Base-by-base conservation (phyloP, 2,329 filamentous ascomycete genomes). In the Xylariaceae sp. region DNA sequence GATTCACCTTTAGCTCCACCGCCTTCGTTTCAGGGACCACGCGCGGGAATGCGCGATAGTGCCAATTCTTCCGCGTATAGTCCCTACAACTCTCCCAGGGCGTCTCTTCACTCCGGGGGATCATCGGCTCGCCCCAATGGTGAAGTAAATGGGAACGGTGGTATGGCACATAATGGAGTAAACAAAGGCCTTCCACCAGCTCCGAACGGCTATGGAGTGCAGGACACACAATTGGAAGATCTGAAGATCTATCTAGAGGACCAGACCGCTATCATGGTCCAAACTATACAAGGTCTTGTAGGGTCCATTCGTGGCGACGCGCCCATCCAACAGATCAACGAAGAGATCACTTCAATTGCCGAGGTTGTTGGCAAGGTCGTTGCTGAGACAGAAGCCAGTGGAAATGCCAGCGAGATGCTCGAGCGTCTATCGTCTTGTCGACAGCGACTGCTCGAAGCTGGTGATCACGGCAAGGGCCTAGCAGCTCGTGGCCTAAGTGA, bases 281-380 rank as follows among this genome's bases (percentile, higher is more conserved):
- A 91, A 64, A 90, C 87, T 40, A 92, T 96, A 62, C 90, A 95
- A 74, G 84, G 87, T n/a, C 83, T 96, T 6, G 90, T 96, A 43
- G 82, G 83, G 51, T 86, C 85, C 26, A 88, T 92, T 60, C 87
- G 89, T 51, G 80, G 82, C 47, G 85, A 89, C 63, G 83, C 84
- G 26, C 77, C 81, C 24, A 83, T 89, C 56, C 78, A 83, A 54
- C 82, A 86, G 56, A 87, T 96, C 58, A 84, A 83, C 23, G 81
- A 79, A n/a, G 84, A 92, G 70, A 88, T 95, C 60, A 80, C 79
- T 53, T 82, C 87, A 53, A 94, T 95, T 65, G 84, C 85, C 6
- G 80, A 81, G 33, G 85, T 91, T 21, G 89, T 95, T 14, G 83
- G 83, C 52, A 87, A 87, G 56, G 88, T 93, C 6, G 82, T 90